Evolutionary conservation across 805 yeast genomes (phyloP).

Genomic region (Schwanniomyces vanrijiae): DNA sequence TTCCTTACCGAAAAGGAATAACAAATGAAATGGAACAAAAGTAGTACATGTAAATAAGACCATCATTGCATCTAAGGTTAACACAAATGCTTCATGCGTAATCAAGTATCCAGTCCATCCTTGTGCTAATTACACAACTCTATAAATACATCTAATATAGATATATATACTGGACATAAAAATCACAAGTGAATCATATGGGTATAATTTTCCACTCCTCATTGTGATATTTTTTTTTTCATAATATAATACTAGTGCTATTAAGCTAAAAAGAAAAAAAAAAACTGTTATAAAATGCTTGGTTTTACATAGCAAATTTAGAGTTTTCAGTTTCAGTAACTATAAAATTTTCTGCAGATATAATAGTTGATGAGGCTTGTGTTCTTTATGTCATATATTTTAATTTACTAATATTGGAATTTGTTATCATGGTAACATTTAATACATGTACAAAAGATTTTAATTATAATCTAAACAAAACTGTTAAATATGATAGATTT

Average conservation of each 20-base stretch:
- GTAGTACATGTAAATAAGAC: slow-evolving; percentile 21
- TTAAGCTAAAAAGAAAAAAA: slow-evolving; percentile 17
- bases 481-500: too few species aligned
- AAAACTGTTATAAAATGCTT: slow-evolving; percentile 18
- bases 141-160: slow-evolving; percentile 67
- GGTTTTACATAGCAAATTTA: slow-evolving; percentile 16
- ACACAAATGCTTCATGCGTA: slow-evolving; percentile 42
- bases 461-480: too few species aligned
- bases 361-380: slow-evolving; percentile 30
- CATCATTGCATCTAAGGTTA: slow-evolving; percentile 31
- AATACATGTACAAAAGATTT: too few species aligned
- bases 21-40: slow-evolving; percentile 57
- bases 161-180: slow-evolving; percentile 52
- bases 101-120: slow-evolving; percentile 74
- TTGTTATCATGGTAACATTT: too few species aligned
- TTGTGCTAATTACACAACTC: slow-evolving; percentile 68
- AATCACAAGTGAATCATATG: slow-evolving; percentile 45
- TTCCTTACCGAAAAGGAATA: slow-evolving; percentile 54
- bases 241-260: slow-evolving; percentile 22
- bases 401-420: slow-evolving; percentile 13
- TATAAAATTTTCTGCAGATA: slow-evolving; percentile 22
- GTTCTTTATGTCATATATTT: slow-evolving; percentile 27
- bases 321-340: slow-evolving; percentile 34
- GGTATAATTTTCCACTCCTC: slow-evolving; percentile 36
- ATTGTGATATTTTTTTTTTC: slow-evolving; percentile 32